Evolutionary conservation across 192 early-diverging fungal species (phyloP).

Genomic region (Martensiomyces pterosporus): DNA sequence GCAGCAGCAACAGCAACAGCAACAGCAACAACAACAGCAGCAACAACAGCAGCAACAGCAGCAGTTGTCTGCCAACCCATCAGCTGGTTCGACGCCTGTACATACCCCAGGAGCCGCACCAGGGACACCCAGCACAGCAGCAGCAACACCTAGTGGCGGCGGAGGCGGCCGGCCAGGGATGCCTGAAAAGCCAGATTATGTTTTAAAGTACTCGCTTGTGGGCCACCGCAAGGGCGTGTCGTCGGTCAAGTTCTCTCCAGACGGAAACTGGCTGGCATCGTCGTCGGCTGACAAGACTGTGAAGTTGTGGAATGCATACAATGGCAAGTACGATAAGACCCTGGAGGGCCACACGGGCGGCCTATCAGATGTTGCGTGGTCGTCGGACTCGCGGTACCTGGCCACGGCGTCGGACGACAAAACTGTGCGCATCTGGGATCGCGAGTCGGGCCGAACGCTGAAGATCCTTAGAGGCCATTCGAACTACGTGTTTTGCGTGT

Average conservation of each 20-base stretch:
- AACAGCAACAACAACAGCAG: constrained; percentile 6
- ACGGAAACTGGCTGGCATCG: constrained; percentile 95
- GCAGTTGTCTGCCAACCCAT: constrained; percentile 10
- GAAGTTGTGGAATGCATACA: constrained; percentile 86
- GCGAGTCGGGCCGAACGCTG: constrained; percentile 65
- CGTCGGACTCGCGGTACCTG: constrained; percentile 81
- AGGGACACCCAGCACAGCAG: constrained; percentile 6
- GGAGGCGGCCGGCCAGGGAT: background rate
- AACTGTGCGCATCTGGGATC: constrained; percentile 89
- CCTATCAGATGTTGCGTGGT: constrained; percentile 96
- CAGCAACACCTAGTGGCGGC: too few relatives aligned
- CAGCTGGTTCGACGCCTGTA: background rate
- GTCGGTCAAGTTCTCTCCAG: constrained; percentile 96
- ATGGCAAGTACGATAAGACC: constrained; percentile 79
- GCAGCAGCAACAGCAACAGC: constrained; percentile 4
- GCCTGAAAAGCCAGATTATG: constrained; percentile 70
- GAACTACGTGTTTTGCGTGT: constrained; percentile 96
- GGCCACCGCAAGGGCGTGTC: constrained; percentile 95
- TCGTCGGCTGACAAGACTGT: constrained; percentile 89
- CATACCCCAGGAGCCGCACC: constrained; percentile 5
- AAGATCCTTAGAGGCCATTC: constrained; percentile 87
- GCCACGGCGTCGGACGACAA: constrained; percentile 95
- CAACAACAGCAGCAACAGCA: constrained; percentile 17
- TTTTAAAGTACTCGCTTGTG: constrained; percentile 79
- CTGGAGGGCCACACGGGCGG: constrained; percentile 88